These are phyloP conservation scores for Botrytis hyacinthi DNA, from an alignment of 2,329 filamentous ascomycete species.

Conservation along the genomic window DNA sequence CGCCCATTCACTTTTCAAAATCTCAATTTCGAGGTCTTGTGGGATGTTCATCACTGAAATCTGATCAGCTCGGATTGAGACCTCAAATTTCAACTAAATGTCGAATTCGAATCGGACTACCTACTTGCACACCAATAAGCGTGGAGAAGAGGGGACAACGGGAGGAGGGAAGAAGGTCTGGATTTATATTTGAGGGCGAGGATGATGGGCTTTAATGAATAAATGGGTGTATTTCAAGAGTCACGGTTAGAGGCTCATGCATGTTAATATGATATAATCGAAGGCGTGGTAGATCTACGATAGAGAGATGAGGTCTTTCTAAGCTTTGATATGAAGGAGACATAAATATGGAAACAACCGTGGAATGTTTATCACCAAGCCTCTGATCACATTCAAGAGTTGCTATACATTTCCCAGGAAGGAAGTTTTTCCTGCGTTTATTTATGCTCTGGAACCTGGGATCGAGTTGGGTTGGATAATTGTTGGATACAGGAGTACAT, in stretches of 20 bases:
- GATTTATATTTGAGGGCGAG: neutral
- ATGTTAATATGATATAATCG: neutral
- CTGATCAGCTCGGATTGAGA: neutral
- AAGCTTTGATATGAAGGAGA: neutral
- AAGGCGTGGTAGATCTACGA: neutral
- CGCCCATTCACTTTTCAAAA: too few species aligned
- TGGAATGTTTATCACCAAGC: neutral
- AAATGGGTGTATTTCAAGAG: neutral
- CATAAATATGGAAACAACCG: neutral
- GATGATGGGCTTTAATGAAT: neutral
- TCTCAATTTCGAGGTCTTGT: neutral
- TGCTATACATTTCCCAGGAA: neutral
- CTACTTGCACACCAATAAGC: neutral
- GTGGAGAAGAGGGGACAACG: neutral
- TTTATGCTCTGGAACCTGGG: neutral
- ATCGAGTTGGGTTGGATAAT: too few species aligned
- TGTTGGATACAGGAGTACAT: neutral
- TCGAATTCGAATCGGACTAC: neutral
- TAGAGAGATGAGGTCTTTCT: neutral
- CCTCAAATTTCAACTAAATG: neutral
- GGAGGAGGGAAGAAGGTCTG: neutral
- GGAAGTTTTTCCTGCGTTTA: neutral
- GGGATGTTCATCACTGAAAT: neutral
- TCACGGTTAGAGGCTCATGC: neutral
- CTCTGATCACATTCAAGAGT: neutral